Percentiles rank a stretch among this genome's conserved stretches.
phyloP scores from a whole-genome alignment of 495 filamentous ascomycete genomes.

The Pyrenula aspistea region DNA sequence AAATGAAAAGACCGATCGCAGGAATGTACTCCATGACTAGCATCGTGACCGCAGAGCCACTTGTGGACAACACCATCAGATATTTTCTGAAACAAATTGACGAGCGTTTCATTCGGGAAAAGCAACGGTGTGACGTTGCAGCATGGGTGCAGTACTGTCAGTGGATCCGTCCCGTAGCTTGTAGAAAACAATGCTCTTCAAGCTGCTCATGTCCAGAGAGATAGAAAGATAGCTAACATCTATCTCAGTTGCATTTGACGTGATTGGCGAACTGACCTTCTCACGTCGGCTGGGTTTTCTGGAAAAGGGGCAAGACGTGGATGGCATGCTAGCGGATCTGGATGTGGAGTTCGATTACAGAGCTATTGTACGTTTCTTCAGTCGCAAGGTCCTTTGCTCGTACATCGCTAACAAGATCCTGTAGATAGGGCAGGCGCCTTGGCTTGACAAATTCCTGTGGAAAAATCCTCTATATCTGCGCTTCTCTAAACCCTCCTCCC shows the following conservation, averaged over 20 bases:
- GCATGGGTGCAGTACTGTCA: conserved; percentile 62
- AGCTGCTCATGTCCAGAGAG: too few relatives aligned
- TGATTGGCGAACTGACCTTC: conserved; percentile 26
- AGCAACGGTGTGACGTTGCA: conserved; percentile 46
- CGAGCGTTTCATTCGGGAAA: conserved; percentile 37
- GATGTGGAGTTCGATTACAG: not conserved
- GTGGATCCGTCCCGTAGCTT: not conserved
- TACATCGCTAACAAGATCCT: too few relatives aligned
- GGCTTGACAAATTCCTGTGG: conserved; percentile 33
- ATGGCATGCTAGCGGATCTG: conserved; percentile 19
- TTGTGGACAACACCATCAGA: conserved; percentile 54
- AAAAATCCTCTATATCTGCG: conserved; percentile 36
- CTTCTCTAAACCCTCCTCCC: conserved; percentile 22
- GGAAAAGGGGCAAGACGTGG: conserved; percentile 21
- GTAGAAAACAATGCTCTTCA: not conserved
- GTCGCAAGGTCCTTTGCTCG: too few relatives aligned
- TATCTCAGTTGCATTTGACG: conserved; percentile 23
- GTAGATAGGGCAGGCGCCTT: conserved; percentile 27
- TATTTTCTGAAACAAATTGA: conserved; percentile 53
- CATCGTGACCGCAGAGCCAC: conserved; percentile 60
- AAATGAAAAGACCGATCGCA: conserved; percentile 57
- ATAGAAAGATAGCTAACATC: not conserved
- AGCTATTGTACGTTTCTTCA: not conserved
- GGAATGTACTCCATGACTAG: conserved; percentile 63
- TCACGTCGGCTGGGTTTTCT: conserved; percentile 23